phyloP scores from a whole-genome alignment of 176 grass and related monocot species.

The Carex pumila region DNA sequence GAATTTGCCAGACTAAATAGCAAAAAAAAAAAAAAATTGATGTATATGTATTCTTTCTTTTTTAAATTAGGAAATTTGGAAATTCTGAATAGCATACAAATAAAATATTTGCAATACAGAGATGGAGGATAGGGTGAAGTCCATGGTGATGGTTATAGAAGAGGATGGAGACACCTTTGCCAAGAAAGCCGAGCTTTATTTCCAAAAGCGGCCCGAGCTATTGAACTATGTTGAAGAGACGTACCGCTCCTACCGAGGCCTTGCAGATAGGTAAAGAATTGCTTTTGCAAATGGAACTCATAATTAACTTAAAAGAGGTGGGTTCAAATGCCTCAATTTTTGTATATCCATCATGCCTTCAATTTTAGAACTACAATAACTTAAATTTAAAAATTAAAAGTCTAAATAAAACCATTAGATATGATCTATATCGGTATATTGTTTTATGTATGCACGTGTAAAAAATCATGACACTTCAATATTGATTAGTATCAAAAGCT shows the following conservation, averaged over 20 bases:
- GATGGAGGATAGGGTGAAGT: slow-evolving; percentile 56
- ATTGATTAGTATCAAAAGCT: no score
- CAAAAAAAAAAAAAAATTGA: neutral
- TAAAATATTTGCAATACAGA: slow-evolving; percentile 23
- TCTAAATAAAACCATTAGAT: no score
- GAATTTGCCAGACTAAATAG: neutral
- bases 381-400: no score
- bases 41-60: neutral
- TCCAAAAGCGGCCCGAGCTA: slow-evolving; percentile 50
- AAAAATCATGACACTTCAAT: no score
- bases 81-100: neutral
- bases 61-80: neutral
- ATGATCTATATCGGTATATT: no score
- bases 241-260: slow-evolving; percentile 49
- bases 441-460: no score
- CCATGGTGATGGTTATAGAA: slow-evolving; percentile 74
- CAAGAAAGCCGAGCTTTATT: slow-evolving; percentile 69
- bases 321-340: no score
- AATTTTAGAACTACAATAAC: no score
- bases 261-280: slow-evolving; percentile 31
- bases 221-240: slow-evolving; percentile 60
- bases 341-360: no score
- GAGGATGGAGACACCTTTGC: slow-evolving; percentile 58
- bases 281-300: neutral
- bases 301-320: neutral